Base-by-base conservation (phyloP, 768 basidiomycete genomes). In the Pleurotus cornucopiae region DNA sequence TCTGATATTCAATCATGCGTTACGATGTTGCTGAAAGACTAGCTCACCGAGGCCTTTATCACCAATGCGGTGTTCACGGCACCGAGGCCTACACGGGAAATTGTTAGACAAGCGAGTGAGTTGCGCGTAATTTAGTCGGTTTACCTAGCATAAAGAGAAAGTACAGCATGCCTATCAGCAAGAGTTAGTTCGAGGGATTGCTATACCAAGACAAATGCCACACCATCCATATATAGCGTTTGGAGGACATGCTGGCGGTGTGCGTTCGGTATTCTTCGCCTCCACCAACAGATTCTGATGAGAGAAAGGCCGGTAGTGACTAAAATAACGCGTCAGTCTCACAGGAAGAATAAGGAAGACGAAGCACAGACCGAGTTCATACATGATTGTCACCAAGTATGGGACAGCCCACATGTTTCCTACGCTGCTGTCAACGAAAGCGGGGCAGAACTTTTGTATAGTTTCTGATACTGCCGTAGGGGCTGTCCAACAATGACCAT, bases 221-320 rank as follows among this genome's bases (percentile, higher is more conserved):
- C 41, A 53, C 51, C 51, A 14, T 53, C 51, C 12, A 37, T 53
- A 14, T 53, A 53, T 3, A 53, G 51, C 12, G 51, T 53, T 11
- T 41, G 51, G 2, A 53, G 18, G 39, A 53, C 18, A 38, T 53
- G 51, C 16, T 39, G 37, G 6, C 51, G 51, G 11, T 53, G 51
- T 5, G 38, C 51, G 13, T 30, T 34, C 12, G 51, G 51, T 11
- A 53, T 53, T 38, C 51, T 41, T 21, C 39, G 37, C 37, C 51
- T 37, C 51, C 51, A 53, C 51, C 51, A 53, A 16, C 39, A n/a
- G 39, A 53, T 53, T 38, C 51, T 34, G 26, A 53, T 53, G 39
- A 53, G 51, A 23, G 51, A 39, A 53, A 53, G 51, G 16, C 51
- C 20, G 14, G 39, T 21, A 2, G 51, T 53, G 20, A 53, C 51